Evolutionary conservation across 768 basidiomycete species (phyloP), one percentile per base, ranked within the genome.

Genomic region (Postia placenta): DNA sequence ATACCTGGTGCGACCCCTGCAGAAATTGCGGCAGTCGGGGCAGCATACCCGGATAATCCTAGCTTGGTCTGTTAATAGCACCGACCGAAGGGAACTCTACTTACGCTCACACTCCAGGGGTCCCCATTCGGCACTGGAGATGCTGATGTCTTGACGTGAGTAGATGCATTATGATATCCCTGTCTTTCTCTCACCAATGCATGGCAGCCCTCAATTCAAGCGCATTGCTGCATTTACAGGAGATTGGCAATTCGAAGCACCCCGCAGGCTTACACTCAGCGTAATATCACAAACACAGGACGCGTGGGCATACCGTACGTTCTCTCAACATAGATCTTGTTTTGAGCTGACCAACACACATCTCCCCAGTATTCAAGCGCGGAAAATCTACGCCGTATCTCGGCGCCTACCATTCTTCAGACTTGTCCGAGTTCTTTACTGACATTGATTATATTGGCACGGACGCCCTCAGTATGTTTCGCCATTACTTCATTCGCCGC

Each of bases 401-500:
- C 9, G 30, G 45, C 12, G 33, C 45, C n/a, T 45, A 45, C 30
- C 30, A 45, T 26, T 44, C 25, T n/a, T 44, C 42, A 9, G 42
- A 39, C 20, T 15, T 46, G 9, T 25, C 45, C 28, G 28, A 46
- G 45, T 46, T 35, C 33, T 46, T 46, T 33, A 37, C 30, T 26
- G 35, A 33, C 22, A 15, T 37, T 23, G 45, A 26, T 20, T 22
- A 28, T 30, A 6, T 25, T 35, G 36, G 2, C 20, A 44, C 30
- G 24, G 9, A 12, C 19, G 26, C 9, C 3, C 4, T 46, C 9
- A 23, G 45, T 46, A 37, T 23, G 45, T 46, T 12, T 0, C 75
- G 80, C 52, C n/a, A 77, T 4, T 46, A 15, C 78, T 19, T 22
- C 38, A 9, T 17, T 33, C 20, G 30, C 22, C 11, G 4, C 28